Evolutionary conservation across 495 filamentous ascomycete genomes (phyloP).

Genomic region (Penicillium verhagenii): DNA sequence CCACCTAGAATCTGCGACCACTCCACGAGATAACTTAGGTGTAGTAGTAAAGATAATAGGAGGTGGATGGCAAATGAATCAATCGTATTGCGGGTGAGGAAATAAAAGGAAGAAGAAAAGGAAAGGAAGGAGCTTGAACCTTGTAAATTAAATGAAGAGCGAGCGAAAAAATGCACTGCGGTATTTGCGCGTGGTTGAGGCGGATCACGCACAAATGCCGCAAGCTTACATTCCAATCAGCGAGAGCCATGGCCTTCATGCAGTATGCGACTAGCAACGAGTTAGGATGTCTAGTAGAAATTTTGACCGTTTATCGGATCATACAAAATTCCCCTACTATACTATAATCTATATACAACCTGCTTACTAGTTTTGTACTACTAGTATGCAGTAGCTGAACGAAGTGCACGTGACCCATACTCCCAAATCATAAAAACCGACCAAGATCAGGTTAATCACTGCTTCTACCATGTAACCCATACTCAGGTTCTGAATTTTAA

Average conservation of each 20-base stretch:
- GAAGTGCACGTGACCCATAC: no score
- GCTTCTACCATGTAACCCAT: no score
- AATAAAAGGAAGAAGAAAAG: slow-evolving; percentile 20
- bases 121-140: no score
- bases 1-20: slow-evolving; percentile 3
- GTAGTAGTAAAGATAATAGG: slow-evolving; percentile 12
- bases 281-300: slow-evolving; percentile 1
- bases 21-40: slow-evolving; percentile 5
- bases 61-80: neutral
- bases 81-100: slow-evolving; percentile 6
- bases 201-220: slow-evolving; percentile 46
- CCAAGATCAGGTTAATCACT: no score
- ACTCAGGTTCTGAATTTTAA: no score
- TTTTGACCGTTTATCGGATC: neutral
- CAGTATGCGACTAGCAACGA: slow-evolving; percentile 12
- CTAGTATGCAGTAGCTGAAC: no score
- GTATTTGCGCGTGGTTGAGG: slow-evolving; percentile 36
- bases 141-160: slow-evolving; percentile 10
- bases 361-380: no score
- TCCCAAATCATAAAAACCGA: no score
- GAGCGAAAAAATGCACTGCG: slow-evolving; percentile 25
- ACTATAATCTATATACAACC: no score
- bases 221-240: slow-evolving; percentile 30
- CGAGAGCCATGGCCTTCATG: slow-evolving; percentile 10
- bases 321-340: neutral